A percentile compares a stretch with the other conserved stretches of the same genome.
These are phyloP conservation scores for Suhomyces taliae DNA, from an alignment of 1,139 yeast species.

Conservation along the genomic window DNA sequence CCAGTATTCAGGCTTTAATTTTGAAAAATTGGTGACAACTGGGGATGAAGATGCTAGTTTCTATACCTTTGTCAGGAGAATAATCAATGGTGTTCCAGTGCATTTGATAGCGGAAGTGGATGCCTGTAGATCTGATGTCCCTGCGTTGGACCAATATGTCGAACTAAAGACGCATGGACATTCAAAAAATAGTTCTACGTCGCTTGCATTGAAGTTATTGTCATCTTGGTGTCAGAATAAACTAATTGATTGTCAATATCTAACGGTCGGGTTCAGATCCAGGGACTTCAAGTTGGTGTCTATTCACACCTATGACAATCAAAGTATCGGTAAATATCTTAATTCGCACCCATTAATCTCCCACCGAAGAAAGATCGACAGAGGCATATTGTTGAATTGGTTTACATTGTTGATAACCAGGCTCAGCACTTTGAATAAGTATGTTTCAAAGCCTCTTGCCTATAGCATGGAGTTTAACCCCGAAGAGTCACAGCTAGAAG, in stretches of 20 bases:
- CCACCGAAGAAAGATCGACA: slow-evolving; percentile 9
- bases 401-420: slow-evolving; percentile 15
- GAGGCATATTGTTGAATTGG: slow-evolving; percentile 19
- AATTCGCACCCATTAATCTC: slow-evolving; percentile 14
- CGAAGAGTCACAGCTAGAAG: not conserved
- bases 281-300: slow-evolving; percentile 19
- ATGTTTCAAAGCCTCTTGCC: not conserved
- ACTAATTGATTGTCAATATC: slow-evolving; percentile 18
- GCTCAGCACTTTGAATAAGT: not conserved
- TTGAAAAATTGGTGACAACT: slow-evolving; percentile 23
- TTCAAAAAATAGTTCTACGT: slow-evolving; percentile 7
- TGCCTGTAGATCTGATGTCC: slow-evolving; percentile 12
- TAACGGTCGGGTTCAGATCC: slow-evolving; percentile 24
- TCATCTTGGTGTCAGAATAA: slow-evolving; percentile 25
- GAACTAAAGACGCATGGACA: slow-evolving; percentile 25
- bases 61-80: slow-evolving; percentile 20
- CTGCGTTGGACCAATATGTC: slow-evolving; percentile 18
- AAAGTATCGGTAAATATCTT: slow-evolving; percentile 16
- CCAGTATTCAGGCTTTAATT: slow-evolving; percentile 25
- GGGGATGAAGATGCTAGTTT: slow-evolving; percentile 9
- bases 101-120: slow-evolving; percentile 28
- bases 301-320: slow-evolving; percentile 18
- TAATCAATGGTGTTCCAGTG: slow-evolving; percentile 14
- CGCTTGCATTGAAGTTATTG: slow-evolving; percentile 16
- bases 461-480: not conserved